Evolutionary conservation across 345 rosid genomes (phyloP).

Genomic region (Linum lewisii): DNA sequence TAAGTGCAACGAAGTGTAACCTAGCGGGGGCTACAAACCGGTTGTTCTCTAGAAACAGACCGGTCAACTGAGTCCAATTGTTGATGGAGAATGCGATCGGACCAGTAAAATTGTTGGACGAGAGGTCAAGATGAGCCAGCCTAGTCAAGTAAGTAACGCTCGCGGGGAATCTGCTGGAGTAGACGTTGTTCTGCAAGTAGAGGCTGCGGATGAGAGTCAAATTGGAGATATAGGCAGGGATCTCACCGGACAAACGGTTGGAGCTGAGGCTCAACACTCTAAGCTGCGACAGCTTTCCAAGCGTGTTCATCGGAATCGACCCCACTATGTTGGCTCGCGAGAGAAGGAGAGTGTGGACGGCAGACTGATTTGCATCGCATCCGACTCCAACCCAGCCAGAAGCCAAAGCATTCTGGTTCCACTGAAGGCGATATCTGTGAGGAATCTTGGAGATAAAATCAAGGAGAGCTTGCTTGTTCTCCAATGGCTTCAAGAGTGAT

Average conservation of each 20-base stretch:
- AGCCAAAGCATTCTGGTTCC: conserved; percentile 63
- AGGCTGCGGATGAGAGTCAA: conserved; percentile 63
- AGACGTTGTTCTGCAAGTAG: conserved; percentile 54
- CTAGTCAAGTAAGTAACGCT: conserved; percentile 41
- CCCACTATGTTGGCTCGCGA: conserved; percentile 84
- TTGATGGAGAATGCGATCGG: conserved; percentile 61
- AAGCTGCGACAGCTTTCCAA: conserved; percentile 65
- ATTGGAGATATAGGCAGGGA: conserved; percentile 78
- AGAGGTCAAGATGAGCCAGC: conserved; percentile 66
- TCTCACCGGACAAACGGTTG: conserved; percentile 62
- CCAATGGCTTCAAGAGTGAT: conserved; percentile 21
- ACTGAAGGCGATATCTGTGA: conserved; percentile 66
- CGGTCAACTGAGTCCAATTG: conserved; percentile 60
- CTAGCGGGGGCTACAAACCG: too few species aligned
- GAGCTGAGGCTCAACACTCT: conserved; percentile 85
- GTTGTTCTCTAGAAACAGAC: conserved; percentile 54
- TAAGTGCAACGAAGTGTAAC: too few species aligned
- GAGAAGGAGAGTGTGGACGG: conserved; percentile 52
- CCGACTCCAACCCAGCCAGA: conserved; percentile 79
- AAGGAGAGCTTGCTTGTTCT: conserved; percentile 78
- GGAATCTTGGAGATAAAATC: conserved; percentile 42
- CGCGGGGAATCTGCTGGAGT: conserved; percentile 59
- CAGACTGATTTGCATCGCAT: conserved; percentile 51
- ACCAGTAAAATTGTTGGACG: conserved; percentile 69
- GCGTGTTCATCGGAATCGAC: conserved; percentile 46